phyloP scores from a whole-genome alignment of 768 basidiomycete genomes.

The Asterophora parasitica region DNA sequence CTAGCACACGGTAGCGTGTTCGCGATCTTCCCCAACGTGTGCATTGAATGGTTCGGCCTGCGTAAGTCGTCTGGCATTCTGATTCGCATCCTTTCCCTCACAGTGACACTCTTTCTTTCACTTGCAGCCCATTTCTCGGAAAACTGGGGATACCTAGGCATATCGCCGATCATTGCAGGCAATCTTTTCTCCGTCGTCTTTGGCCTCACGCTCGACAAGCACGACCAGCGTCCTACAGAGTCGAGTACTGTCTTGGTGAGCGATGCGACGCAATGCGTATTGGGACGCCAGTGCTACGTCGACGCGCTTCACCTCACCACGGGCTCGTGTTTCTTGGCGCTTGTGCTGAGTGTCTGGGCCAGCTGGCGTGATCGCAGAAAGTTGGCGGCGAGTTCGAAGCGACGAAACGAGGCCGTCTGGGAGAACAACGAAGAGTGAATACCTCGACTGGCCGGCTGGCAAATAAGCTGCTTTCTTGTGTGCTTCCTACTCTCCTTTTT shows the following conservation, averaged over 20 bases:
- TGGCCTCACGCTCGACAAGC: conserved; percentile 75
- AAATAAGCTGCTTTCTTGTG: too few relatives aligned
- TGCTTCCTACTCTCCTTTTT: not conserved
- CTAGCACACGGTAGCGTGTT: conserved; percentile 70
- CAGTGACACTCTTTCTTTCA: not conserved
- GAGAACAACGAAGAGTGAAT: not conserved
- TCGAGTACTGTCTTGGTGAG: not conserved
- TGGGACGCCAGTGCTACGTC: conserved; percentile 58
- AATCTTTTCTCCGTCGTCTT: conserved; percentile 85
- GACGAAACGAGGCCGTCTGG: not conserved
- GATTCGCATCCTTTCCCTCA: not conserved
- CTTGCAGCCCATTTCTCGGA: conserved; percentile 65
- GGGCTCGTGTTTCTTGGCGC: conserved; percentile 39
- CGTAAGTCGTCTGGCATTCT: conserved; percentile 39
- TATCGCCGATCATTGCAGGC: conserved; percentile 72
- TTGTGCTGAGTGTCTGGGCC: conserved; percentile 47
- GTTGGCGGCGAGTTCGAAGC: conserved; percentile 11
- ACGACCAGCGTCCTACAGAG: conserved; percentile 27
- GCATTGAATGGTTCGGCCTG: conserved; percentile 87
- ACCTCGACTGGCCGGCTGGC: too few relatives aligned
- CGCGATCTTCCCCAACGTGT: conserved; percentile 69
- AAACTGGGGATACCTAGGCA: conserved; percentile 79
- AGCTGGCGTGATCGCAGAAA: conserved; percentile 43
- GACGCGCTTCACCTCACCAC: conserved; percentile 51
- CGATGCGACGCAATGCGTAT: conserved; percentile 42